These are phyloP conservation scores for Penicillium capsulatum DNA, from an alignment of 2,329 filamentous ascomycete genomes.

Conservation along the genomic window DNA sequence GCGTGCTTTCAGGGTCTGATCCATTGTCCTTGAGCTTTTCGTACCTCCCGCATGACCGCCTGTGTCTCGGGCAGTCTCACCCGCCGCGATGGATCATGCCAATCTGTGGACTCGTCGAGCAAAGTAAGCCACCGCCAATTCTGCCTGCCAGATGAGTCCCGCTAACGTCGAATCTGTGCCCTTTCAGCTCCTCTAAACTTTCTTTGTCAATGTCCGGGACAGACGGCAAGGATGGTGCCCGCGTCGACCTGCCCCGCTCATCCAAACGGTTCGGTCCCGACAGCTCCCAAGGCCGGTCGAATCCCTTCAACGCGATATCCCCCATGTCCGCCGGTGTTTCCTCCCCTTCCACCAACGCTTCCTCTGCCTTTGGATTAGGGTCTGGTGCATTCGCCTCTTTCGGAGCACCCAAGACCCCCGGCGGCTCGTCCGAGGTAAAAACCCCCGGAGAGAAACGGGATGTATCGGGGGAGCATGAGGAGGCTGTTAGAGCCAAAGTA, in stretches of 20 bases:
- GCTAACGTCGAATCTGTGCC: slow-evolving; percentile 4
- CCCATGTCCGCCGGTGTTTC: slow-evolving; percentile 65
- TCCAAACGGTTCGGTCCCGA: slow-evolving; percentile 73
- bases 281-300: slow-evolving; percentile 66
- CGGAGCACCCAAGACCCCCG: slow-evolving; percentile 82
- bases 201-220: slow-evolving; percentile 72
- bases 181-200: slow-evolving; percentile 76
- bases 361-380: slow-evolving; percentile 87
- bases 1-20: slow-evolving; percentile 9
- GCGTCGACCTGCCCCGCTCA: slow-evolving; percentile 59
- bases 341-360: slow-evolving; percentile 72
- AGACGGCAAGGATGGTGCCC: slow-evolving; percentile 50
- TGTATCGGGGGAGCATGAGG: slow-evolving; percentile 44
- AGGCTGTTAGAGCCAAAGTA: slow-evolving; percentile 37
- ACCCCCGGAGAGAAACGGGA: slow-evolving; percentile 62
- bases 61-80: slow-evolving; percentile 34
- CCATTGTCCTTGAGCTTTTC: slow-evolving; percentile 12
- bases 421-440: slow-evolving; percentile 72
- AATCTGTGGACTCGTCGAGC: slow-evolving; percentile 49
- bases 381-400: slow-evolving; percentile 97
- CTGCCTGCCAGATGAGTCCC: neutral
- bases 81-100: slow-evolving; percentile 47
- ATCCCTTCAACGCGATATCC: slow-evolving; percentile 73
- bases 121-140: slow-evolving; percentile 37
- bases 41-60: slow-evolving; percentile 37